These are phyloP conservation scores for Aegilops tauschii DNA, from an alignment of 176 grass and related monocot genomes.

Conservation along the genomic window DNA sequence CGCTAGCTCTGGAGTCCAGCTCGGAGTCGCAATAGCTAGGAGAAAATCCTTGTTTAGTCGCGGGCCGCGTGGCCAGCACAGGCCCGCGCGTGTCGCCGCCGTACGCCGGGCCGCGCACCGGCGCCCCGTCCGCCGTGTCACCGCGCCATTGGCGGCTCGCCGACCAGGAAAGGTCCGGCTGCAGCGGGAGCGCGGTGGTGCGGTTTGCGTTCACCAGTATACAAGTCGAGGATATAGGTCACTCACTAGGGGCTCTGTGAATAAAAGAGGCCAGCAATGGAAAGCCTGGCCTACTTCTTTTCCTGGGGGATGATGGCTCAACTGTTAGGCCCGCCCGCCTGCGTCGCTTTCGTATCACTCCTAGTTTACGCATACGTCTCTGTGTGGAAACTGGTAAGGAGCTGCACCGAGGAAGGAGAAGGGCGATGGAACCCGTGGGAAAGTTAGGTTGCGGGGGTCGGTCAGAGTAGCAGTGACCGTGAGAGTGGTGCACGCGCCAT, in stretches of 20 bases:
- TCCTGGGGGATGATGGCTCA: neutral
- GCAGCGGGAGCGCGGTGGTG: neutral
- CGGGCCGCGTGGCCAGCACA: conserved; percentile 40
- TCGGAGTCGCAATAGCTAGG: conserved; percentile 28
- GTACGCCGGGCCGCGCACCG: neutral
- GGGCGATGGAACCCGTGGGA: neutral
- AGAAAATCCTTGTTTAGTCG: conserved; percentile 29
- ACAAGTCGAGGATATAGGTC: conserved; percentile 19
- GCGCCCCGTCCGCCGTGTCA: conserved; percentile 24
- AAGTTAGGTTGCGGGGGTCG: conserved; percentile 36
- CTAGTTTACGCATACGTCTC: neutral
- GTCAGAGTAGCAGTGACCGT: neutral
- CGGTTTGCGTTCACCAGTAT: neutral
- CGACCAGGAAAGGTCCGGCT: neutral
- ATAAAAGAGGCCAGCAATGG: conserved; percentile 27
- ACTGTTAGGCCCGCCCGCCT: neutral
- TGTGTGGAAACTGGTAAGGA: neutral
- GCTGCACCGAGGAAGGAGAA: neutral
- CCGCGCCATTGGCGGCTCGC: neutral
- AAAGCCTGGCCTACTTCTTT: conserved; percentile 21
- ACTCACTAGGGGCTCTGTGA: neutral
- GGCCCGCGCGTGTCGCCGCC: neutral
- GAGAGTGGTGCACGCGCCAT: conserved; percentile 25
- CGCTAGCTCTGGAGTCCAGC: conserved; percentile 29
- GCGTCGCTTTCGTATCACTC: neutral